phyloP scores from a whole-genome alignment of 495 filamentous ascomycete genomes.

The Penicillium cinerascens region DNA sequence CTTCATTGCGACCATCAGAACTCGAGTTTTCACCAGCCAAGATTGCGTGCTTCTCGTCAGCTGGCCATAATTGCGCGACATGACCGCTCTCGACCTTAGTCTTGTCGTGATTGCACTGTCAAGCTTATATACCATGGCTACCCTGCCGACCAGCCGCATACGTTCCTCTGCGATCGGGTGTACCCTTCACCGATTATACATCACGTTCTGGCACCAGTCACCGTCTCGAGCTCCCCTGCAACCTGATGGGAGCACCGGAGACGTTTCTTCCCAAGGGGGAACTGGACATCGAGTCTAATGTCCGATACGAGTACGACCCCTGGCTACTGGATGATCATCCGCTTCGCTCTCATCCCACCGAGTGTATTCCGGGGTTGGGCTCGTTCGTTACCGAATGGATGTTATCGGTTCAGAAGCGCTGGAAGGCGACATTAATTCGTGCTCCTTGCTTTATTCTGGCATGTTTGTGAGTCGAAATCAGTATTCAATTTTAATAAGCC shows the following conservation, averaged over 20 bases:
- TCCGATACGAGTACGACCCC: conserved; percentile 29
- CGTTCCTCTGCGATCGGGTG: not conserved
- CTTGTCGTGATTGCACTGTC: not conserved
- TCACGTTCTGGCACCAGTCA: not conserved
- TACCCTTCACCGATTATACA: not conserved
- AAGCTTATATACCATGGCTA: conserved; percentile 5
- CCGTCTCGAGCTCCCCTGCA: not conserved
- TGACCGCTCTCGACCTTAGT: conserved; percentile 5
- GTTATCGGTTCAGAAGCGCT: conserved; percentile 9
- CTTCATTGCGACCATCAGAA: conserved; percentile 10
- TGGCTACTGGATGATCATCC: conserved; percentile 41
- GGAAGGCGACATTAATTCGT: conserved; percentile 23
- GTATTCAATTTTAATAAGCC: not conserved
- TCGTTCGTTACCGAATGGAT: conserved; percentile 16
- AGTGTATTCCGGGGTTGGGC: conserved; percentile 30
- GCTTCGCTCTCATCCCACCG: conserved; percentile 36
- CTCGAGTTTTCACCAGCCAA: conserved; percentile 15
- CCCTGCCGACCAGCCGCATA: not conserved
- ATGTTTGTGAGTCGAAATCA: conserved; percentile 28
- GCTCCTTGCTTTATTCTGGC: conserved; percentile 28
- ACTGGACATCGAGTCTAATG: conserved; percentile 7
- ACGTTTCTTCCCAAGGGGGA: conserved; percentile 1
- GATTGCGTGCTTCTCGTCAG: conserved; percentile 24
- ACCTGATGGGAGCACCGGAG: not conserved
- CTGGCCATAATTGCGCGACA: conserved; percentile 19